phyloP scores from a whole-genome alignment of 2,329 filamentous ascomycete genomes.

The Fusarium goolgardi region DNA sequence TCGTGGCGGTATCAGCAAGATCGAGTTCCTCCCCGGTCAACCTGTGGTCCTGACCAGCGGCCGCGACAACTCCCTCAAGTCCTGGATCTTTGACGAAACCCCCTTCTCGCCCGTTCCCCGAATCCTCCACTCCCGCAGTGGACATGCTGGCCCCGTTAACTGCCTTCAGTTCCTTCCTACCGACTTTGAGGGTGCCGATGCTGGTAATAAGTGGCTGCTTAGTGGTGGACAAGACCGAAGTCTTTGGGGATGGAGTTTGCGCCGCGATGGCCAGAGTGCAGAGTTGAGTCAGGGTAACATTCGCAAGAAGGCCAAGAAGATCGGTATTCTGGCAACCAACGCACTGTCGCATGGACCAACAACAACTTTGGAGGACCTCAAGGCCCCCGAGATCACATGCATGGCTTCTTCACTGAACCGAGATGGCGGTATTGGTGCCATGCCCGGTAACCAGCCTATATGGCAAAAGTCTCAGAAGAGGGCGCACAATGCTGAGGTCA shows the following conservation, averaged over 20 bases:
- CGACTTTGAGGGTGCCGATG: constrained; percentile 88
- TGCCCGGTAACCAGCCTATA: constrained; percentile 80
- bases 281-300: constrained; percentile 93
- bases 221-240: constrained; percentile 91
- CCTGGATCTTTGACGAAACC: constrained; percentile 95
- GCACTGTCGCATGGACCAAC: constrained; percentile 69
- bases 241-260: constrained; percentile 95
- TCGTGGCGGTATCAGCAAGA: constrained; percentile 82
- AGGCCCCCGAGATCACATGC: constrained; percentile 90
- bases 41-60: constrained; percentile 91
- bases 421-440: constrained; percentile 90
- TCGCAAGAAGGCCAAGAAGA: constrained; percentile 89
- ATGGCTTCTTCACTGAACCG: constrained; percentile 93
- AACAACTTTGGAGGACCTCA: constrained; percentile 78
- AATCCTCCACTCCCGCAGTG: constrained; percentile 85
- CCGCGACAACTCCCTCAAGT: constrained; percentile 91
- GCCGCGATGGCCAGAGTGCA: constrained; percentile 91
- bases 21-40: constrained; percentile 91
- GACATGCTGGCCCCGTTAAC: constrained; percentile 88
- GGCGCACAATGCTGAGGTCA: constrained; percentile 74
- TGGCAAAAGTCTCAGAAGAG: constrained; percentile 83
- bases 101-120: constrained; percentile 90
- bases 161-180: constrained; percentile 86
- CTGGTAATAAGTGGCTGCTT: constrained; percentile 91
- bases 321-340: constrained; percentile 73